phyloP scores from a whole-genome alignment of 345 rosid genomes.

The Camelina neglecta region DNA sequence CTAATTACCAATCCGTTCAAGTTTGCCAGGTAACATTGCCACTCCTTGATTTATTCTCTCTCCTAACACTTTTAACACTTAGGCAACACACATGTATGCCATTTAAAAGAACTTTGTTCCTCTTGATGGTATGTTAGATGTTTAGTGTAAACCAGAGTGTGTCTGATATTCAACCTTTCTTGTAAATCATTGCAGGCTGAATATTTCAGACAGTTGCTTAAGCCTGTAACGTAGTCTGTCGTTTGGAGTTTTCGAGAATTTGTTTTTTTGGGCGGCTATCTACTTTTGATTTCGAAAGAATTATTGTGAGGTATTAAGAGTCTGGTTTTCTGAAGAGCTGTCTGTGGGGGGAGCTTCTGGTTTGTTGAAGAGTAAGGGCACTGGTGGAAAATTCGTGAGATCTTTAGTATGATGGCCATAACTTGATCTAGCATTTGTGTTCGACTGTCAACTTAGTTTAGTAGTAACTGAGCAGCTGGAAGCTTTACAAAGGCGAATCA shows the following conservation, averaged over 20 bases:
- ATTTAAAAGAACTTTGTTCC: background rate
- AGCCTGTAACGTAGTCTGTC: conserved; percentile 92
- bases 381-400: conserved; percentile 39
- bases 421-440: conserved; percentile 47
- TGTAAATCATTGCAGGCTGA: conserved; percentile 65
- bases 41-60: background rate
- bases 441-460: conserved; percentile 37
- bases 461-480: conserved; percentile 39
- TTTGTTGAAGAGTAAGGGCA: conserved; percentile 33
- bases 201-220: conserved; percentile 95
- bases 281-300: conserved; percentile 49
- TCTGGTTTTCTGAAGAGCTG: conserved; percentile 44
- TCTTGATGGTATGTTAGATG: background rate
- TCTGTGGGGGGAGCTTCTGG: conserved; percentile 35
- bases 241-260: conserved; percentile 31
- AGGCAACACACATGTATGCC: conserved; percentile 10
- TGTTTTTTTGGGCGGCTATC: conserved; percentile 49
- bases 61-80: background rate
- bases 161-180: background rate
- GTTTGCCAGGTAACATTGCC: conserved; percentile 77
- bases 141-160: background rate
- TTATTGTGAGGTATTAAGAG: conserved; percentile 40
- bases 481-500: conserved; percentile 38
- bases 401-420: conserved; percentile 47
- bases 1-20: conserved; percentile 75